Base-by-base conservation (phyloP, 2,329 filamentous ascomycete genomes). In the Calonectria henricotiae region DNA sequence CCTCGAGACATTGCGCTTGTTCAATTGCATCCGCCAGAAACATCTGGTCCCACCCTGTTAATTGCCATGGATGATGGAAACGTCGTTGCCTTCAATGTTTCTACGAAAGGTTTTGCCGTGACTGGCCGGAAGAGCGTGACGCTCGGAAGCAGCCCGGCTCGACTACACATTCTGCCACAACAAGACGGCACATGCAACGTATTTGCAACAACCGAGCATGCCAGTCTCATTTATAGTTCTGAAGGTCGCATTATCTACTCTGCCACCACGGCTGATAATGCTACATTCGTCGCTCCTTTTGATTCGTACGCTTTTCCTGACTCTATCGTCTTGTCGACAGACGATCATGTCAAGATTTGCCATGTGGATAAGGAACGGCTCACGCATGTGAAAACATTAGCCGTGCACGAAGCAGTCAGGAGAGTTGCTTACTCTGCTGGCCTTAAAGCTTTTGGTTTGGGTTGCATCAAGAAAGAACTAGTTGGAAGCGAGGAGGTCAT, bases 131-230 rank as follows among this genome's bases (percentile, higher is more conserved):
- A 95, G 80, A 95, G 91, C 76, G 92, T 97, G 27, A 90, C 96
- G 1, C 86, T 99, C 13, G 96, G 96, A 27, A 96, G 93, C 15
- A 92, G 95, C 70, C 93, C 97, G 75, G 93, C 96, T 2, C 90
- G 90, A 15, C 91, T 99, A 76, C 93, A 96, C 69, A 86, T 93
- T 25, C 84, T 99, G 2, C 94, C 95, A 0, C 89, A 92, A 62
- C 86, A 86, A 0, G 85, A 91, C 58, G 89, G 89, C 0, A 84
- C 94, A 0, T 93, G 88, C 79, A 97, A 93, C 76, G 91, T 99
- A 0, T 97, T 99, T 80, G 94, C 95, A 0, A 97, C 94, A 0
- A 98, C 95, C 68, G 96, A 99, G 77, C 94, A 98, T 79, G 94
- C 96, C 0, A 98, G 94, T 73, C 83, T 99, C 65, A 98, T 99